Evolutionary conservation across 805 yeast species (phyloP).

Genomic region (Saturnispora saitoi): DNA sequence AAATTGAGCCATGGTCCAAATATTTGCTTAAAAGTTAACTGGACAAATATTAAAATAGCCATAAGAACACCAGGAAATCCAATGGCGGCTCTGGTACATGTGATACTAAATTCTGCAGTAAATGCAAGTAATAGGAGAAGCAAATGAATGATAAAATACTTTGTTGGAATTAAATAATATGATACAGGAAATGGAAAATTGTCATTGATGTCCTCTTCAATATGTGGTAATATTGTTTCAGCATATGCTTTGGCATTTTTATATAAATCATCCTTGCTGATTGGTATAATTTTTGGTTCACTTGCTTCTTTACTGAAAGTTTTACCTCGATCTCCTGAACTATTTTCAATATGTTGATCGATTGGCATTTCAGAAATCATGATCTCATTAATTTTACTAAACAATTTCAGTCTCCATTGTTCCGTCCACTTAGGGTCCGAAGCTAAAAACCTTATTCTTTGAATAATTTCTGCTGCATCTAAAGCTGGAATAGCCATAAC

Average conservation of each 20-base stretch:
- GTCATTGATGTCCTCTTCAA: not conserved
- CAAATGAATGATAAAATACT: slow-evolving; percentile 50
- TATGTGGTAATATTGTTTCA: not conserved
- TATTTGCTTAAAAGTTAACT: slow-evolving; percentile 51
- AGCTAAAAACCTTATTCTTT: slow-evolving; percentile 52
- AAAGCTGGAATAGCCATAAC: slow-evolving; percentile 86
- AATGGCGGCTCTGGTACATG: slow-evolving; percentile 82
- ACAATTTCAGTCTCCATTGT: slow-evolving; percentile 2
- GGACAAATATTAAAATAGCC: slow-evolving; percentile 52
- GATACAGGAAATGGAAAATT: slow-evolving; percentile 1
- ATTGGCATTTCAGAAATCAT: not conserved
- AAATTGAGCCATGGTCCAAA: slow-evolving; percentile 43
- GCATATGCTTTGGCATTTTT: not conserved
- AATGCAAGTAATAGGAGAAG: slow-evolving; percentile 56
- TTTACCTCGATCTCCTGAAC: not conserved
- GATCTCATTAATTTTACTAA: not conserved
- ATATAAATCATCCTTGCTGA: not conserved
- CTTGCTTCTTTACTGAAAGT: not conserved
- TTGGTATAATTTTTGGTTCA: no score
- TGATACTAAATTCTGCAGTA: slow-evolving; percentile 75
- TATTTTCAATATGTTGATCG: not conserved
- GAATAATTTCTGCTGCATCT: slow-evolving; percentile 54
- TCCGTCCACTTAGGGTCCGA: slow-evolving; percentile 41
- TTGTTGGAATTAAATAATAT: slow-evolving; percentile 18
- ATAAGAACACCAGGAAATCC: slow-evolving; percentile 87